phyloP scores from a whole-genome alignment of 2,329 filamentous ascomycete species.

The Nigrograna mackinnonii region DNA sequence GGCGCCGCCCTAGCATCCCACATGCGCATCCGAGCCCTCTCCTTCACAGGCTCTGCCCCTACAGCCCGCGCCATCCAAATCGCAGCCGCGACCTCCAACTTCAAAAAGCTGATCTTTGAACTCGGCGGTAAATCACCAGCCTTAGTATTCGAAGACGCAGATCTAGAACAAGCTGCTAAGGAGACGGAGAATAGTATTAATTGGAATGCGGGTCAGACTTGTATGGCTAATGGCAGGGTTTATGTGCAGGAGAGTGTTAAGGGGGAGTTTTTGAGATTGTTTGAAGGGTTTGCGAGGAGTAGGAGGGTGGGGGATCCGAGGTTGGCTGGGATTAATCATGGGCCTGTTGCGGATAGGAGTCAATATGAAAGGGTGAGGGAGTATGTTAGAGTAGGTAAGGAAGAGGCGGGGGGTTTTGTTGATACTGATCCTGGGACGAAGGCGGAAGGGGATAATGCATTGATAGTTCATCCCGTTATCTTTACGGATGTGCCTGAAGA shows the following conservation, averaged over 20 bases:
- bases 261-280: constrained; percentile 33
- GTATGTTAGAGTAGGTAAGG: constrained; percentile 43
- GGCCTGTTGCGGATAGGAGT: constrained; percentile 25
- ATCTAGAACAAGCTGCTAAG: constrained; percentile 72
- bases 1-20: constrained; percentile 77
- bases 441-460: constrained; percentile 40
- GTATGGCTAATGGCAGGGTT: constrained; percentile 60
- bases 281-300: constrained; percentile 15
- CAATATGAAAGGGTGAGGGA: constrained; percentile 25
- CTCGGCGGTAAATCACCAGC: constrained; percentile 85
- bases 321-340: constrained; percentile 17
- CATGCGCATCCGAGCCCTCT: constrained; percentile 78
- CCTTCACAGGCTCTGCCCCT: constrained; percentile 82
- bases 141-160: constrained; percentile 77
- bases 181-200: constrained; percentile 52
- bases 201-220: constrained; percentile 60
- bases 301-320: constrained; percentile 24
- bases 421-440: constrained; percentile 37
- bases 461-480: constrained; percentile 52
- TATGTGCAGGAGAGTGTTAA: constrained; percentile 59
- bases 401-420: constrained; percentile 39
- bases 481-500: constrained; percentile 50
- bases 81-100: constrained; percentile 73
- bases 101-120: constrained; percentile 85
- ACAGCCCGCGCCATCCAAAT: constrained; percentile 80